Base-by-base conservation (phyloP, 2,329 filamentous ascomycete genomes). In the Curvularia spicifera region DNA sequence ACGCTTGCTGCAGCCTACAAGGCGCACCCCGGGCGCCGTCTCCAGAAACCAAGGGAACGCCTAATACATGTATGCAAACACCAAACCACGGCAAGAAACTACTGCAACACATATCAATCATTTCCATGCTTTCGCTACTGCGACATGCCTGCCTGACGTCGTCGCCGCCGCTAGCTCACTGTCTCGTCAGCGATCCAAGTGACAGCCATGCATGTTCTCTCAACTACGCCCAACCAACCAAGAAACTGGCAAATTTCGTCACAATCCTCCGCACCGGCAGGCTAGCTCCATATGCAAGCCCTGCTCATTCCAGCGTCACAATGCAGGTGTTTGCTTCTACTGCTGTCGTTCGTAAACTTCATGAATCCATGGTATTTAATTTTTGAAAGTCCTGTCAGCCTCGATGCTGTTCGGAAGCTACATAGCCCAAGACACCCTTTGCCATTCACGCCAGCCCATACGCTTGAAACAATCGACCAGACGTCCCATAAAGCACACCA, bases 361-460 rank as follows among this genome's bases (percentile, higher is more conserved):
- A 69, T 66, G 64, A 71, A 71, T 66, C 68, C 69, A 65, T 71
- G 65, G 70, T 69, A 71, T 72, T 73, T 71, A 47, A 60, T 68
- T 70, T 70, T 71, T 67, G 60, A 64, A 70, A 60, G 56, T 65
- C 66, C 65, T 65, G 61, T 57, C 59, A 66, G 63, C 64, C 58
- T 53, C 63, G 49, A 52, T 64, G 64, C 61, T 52, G 60, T 62
- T 56, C 59, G 64, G 61, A 63, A 67, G 64, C 73, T 73, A 74
- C 62, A 67, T 65, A 71, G 69, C 68, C 66, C 67, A 70, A 66
- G 65, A 67, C 62, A 73, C 56, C 64, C 58, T 70, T 70, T 74
- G 68, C 70, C 73, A 73, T 69, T 65, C 71, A 71, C 70, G 63
- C 71, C 71, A 71, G 67, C 64, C 67, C 70, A 69, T 65, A 67